phyloP scores from a whole-genome alignment of 805 yeast genomes.

The Suhomyces kilbournensis region DNA sequence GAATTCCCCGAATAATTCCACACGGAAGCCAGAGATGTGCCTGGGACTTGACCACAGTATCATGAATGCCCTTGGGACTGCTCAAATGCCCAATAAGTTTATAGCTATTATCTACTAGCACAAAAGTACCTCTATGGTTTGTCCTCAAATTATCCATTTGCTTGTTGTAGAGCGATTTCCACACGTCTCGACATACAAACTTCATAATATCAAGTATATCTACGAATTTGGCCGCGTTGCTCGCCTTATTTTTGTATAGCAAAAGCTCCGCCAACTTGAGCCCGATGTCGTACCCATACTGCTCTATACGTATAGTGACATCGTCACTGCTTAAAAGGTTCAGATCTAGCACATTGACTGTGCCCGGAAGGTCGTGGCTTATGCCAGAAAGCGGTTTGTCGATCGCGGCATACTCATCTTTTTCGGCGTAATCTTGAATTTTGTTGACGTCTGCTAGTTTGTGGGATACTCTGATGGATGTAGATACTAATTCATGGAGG shows the following conservation, averaged over 20 bases:
- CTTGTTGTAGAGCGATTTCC: constrained; percentile 77
- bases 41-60: constrained; percentile 43
- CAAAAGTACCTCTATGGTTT: constrained; percentile 84
- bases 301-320: constrained; percentile 58
- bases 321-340: constrained; percentile 42
- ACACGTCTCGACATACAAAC: constrained; percentile 86
- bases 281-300: constrained; percentile 71
- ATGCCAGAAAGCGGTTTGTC: constrained; percentile 26
- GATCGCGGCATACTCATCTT: constrained; percentile 22
- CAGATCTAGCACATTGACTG: constrained; percentile 38
- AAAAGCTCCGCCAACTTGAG: constrained; percentile 49
- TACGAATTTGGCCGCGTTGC: constrained; percentile 39
- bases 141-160: constrained; percentile 92
- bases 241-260: constrained; percentile 34
- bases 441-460: constrained; percentile 29
- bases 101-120: constrained; percentile 67
- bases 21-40: constrained; percentile 67
- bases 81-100: constrained; percentile 51
- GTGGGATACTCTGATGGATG: constrained; percentile 61
- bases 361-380: constrained; percentile 40
- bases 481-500: constrained; percentile 73
- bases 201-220: constrained; percentile 84
- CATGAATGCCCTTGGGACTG: constrained; percentile 41
- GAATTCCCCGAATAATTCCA: constrained; percentile 72
- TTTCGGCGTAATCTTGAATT: constrained; percentile 15